A percentile compares a stretch with the other conserved stretches of the same genome.
Conservation (phyloP, 257 asterid genomes). For the Fraxinus pennsylvanica region DNA sequence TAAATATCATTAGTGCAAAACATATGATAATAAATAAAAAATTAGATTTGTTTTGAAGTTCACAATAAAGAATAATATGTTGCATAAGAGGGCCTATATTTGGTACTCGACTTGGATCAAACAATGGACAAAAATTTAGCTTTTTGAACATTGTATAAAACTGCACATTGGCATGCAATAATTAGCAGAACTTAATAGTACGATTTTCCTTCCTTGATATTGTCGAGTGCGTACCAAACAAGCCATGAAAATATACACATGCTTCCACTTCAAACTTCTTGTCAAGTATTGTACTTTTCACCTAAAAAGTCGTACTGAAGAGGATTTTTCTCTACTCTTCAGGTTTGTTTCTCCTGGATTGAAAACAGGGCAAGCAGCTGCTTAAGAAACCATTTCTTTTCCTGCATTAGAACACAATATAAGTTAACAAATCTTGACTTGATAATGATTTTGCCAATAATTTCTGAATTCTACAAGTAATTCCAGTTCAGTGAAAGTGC, state of each 20-base stretch:
- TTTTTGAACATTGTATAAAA: background rate
- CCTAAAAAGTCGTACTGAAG: background rate
- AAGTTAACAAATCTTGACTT: background rate
- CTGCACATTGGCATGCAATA: background rate
- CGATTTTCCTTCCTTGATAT: background rate
- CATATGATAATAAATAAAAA: background rate
- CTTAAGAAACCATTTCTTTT: slow-evolving; percentile 33
- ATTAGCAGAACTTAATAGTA: background rate
- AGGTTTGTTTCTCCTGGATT: slow-evolving; percentile 40
- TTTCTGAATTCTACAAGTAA: background rate
- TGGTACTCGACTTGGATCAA: background rate
- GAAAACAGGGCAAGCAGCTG: slow-evolving; percentile 44
- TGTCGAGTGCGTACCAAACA: background rate
- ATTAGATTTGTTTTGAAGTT: background rate
- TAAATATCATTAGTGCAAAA: background rate
- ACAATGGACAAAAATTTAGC: background rate
- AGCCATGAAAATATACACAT: background rate
- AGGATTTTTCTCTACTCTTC: slow-evolving; percentile 22
- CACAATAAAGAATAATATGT: background rate
- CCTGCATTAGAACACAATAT: slow-evolving; percentile 44
- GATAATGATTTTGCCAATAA: background rate
- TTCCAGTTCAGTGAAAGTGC: background rate
- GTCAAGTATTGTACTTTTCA: background rate
- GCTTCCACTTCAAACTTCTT: background rate
- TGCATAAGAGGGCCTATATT: background rate